A percentile compares a stretch with the other conserved stretches of the same genome.
These are phyloP conservation scores for Capsicum baccatum DNA, from an alignment of 257 asterid species.

Conservation along the genomic window DNA sequence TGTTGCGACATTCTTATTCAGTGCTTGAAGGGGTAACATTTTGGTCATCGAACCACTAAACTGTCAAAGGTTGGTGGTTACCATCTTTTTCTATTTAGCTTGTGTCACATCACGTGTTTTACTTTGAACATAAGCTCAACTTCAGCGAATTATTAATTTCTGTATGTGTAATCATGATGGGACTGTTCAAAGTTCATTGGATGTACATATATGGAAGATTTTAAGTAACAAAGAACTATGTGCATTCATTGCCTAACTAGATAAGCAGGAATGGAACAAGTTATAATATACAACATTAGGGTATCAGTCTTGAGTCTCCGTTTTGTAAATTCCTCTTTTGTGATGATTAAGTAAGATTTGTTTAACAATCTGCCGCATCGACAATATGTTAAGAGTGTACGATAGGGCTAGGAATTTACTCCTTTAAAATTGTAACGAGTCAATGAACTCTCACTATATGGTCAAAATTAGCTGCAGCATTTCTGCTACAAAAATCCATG, in stretches of 20 bases:
- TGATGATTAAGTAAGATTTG: not conserved
- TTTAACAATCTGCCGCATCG: too few relatives aligned
- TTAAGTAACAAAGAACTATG: not conserved
- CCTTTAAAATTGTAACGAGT: not conserved
- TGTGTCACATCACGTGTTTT: not conserved
- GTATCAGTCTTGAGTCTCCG: not conserved
- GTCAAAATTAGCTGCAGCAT: not conserved
- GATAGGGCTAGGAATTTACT: slow-evolving; percentile 3
- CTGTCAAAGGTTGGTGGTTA: slow-evolving; percentile 3
- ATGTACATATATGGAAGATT: not conserved
- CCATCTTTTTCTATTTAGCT: not conserved
- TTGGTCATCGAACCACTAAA: not conserved
- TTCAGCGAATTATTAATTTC: not conserved
- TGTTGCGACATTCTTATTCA: not conserved
- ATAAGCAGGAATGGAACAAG: slow-evolving; percentile 7
- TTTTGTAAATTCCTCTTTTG: slow-evolving; percentile 1
- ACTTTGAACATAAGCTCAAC: slow-evolving; percentile 5
- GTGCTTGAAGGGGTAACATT: slow-evolving; percentile 1
- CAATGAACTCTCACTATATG: slow-evolving; percentile 8
- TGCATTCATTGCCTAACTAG: not conserved
- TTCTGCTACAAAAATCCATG: not conserved
- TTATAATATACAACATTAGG: not conserved
- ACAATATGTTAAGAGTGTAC: not conserved
- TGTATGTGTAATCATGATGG: not conserved
- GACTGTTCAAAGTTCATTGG: slow-evolving; percentile 3